These are phyloP conservation scores for Ramalina intermedia DNA, from an alignment of 495 filamentous ascomycete species.

Conservation along the genomic window DNA sequence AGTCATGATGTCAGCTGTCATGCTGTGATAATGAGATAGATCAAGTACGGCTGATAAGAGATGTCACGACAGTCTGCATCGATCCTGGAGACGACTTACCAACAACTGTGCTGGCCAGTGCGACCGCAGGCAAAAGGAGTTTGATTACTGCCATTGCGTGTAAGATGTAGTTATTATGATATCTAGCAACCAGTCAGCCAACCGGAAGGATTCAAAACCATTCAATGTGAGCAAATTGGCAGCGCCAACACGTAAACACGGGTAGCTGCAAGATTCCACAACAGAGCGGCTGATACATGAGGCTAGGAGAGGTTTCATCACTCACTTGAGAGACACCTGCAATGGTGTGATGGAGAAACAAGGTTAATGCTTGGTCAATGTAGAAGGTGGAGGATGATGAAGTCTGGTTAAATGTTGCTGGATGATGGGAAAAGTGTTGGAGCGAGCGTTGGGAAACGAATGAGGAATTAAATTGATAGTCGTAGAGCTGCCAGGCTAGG, in stretches of 20 bases:
- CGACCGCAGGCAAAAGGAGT: conserved; percentile 61
- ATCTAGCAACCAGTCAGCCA: neutral
- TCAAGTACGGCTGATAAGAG: neutral
- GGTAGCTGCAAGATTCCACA: neutral
- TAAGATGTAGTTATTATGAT: conserved; percentile 19
- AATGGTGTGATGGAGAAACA: conserved; percentile 1
- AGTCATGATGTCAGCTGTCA: conserved; percentile 1
- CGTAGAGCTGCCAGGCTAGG: conserved; percentile 4
- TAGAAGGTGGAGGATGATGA: conserved; percentile 12
- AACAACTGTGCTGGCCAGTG: conserved; percentile 44
- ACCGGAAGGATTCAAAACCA: no score
- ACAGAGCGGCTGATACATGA: neutral
- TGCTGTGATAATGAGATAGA: neutral
- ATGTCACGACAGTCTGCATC: neutral
- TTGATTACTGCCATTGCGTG: conserved; percentile 61
- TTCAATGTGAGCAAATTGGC: neutral
- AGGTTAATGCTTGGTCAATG: conserved; percentile 2
- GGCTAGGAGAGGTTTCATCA: no score
- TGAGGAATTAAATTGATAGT: conserved; percentile 22
- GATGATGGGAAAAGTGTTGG: conserved; percentile 12
- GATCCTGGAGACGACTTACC: conserved; percentile 36
- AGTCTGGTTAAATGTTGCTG: conserved; percentile 21
- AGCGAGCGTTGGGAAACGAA: conserved; percentile 22
- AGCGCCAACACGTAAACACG: conserved; percentile 8
- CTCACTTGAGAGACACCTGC: neutral